These are phyloP conservation scores for Elasticomyces elasticus DNA, from an alignment of 495 filamentous ascomycete species.

Conservation along the genomic window DNA sequence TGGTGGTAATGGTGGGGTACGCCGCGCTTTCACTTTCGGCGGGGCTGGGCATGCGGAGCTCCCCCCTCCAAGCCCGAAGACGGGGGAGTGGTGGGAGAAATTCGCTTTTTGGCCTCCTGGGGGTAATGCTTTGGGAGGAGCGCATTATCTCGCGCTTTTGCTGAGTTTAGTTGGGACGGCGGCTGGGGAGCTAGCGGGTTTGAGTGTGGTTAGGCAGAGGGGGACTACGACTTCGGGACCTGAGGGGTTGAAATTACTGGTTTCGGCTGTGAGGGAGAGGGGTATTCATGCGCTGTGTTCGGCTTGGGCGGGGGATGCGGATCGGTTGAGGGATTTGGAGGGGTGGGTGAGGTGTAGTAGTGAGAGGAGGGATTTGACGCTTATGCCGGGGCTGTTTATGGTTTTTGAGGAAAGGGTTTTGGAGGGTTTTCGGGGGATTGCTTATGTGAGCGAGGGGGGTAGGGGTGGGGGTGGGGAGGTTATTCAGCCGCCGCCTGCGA, in stretches of 20 bases:
- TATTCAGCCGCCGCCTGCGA: slow-evolving; percentile 68
- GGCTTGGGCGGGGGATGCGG: slow-evolving; percentile 76
- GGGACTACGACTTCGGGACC: slow-evolving; percentile 31
- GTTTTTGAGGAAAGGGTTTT: slow-evolving; percentile 71
- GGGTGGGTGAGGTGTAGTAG: slow-evolving; percentile 63
- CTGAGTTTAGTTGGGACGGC: slow-evolving; percentile 71
- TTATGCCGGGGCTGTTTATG: slow-evolving; percentile 75
- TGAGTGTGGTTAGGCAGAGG: slow-evolving; percentile 51
- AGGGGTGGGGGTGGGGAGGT: slow-evolving; percentile 43
- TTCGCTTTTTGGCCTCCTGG: slow-evolving; percentile 95
- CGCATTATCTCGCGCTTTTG: slow-evolving; percentile 75
- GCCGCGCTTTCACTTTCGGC: slow-evolving; percentile 60
- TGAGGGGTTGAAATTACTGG: slow-evolving; percentile 59
- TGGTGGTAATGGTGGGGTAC: slow-evolving; percentile 45
- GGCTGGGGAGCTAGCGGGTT: slow-evolving; percentile 72
- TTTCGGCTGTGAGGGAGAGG: slow-evolving; percentile 72
- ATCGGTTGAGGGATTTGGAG: slow-evolving; percentile 79
- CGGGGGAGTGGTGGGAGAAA: slow-evolving; percentile 79
- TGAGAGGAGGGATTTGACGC: slow-evolving; percentile 73
- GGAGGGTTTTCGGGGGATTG: slow-evolving; percentile 78
- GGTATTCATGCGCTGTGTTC: slow-evolving; percentile 68
- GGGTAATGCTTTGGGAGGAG: slow-evolving; percentile 78
- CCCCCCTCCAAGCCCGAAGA: slow-evolving; percentile 63
- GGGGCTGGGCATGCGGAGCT: slow-evolving; percentile 45
- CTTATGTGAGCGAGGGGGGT: slow-evolving; percentile 66